These are phyloP conservation scores for Prunus yedoensis DNA, from an alignment of 331 rosid species.

Conservation along the genomic window DNA sequence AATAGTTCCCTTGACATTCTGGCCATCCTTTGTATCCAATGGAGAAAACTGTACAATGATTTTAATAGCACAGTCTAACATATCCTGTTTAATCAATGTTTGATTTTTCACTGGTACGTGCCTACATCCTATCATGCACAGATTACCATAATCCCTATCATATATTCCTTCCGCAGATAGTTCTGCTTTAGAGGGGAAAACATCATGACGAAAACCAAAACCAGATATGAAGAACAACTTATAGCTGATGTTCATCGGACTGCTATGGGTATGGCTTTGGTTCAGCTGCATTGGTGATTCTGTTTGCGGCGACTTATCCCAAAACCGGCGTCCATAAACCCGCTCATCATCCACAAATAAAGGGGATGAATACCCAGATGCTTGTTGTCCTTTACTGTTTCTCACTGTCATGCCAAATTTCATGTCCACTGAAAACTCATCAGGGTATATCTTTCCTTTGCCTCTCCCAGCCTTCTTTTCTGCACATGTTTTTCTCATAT, in stretches of 20 bases:
- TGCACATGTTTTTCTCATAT: conserved; percentile 42
- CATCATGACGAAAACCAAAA: conserved; percentile 37
- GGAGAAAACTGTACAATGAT: conserved; percentile 66
- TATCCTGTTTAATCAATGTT: conserved; percentile 36
- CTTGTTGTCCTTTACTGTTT: conserved; percentile 56
- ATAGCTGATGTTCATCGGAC: conserved; percentile 59
- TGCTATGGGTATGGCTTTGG: conserved; percentile 11
- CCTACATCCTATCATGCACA: conserved; percentile 86
- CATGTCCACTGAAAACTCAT: conserved; percentile 66
- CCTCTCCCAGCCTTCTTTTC: conserved; percentile 38
- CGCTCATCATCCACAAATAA: conserved; percentile 59
- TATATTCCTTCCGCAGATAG: conserved; percentile 82
- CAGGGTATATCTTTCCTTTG: conserved; percentile 57
- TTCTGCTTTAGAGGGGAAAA: conserved; percentile 31
- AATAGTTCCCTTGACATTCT: conserved; percentile 58
- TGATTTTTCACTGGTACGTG: conserved; percentile 38
- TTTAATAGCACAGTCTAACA: conserved; percentile 65
- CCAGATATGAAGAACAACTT: conserved; percentile 43
- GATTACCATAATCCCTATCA: conserved; percentile 50
- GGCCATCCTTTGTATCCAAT: conserved; percentile 41
- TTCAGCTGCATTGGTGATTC: conserved; percentile 14
- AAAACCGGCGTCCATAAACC: conserved; percentile 28
- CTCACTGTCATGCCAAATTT: conserved; percentile 53
- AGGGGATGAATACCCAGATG: conserved; percentile 60
- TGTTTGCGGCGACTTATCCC: conserved; percentile 9